phyloP scores from a whole-genome alignment of 257 asterid genomes.

The Handroanthus guayacan region DNA sequence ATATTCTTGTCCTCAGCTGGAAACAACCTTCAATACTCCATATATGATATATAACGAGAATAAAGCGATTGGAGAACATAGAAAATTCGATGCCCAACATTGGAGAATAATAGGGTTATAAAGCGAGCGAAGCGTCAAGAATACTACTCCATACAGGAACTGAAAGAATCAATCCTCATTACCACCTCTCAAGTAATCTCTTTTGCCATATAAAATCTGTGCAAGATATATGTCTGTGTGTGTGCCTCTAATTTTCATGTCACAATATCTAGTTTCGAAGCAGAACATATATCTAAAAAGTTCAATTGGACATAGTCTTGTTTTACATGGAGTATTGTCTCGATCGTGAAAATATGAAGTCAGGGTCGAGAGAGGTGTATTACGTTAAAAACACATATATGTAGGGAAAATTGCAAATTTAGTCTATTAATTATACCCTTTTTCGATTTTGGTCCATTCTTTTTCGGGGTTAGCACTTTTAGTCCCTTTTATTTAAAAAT shows the following conservation, averaged over 20 bases:
- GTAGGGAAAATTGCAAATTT: too few species aligned
- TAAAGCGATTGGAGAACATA: too few species aligned
- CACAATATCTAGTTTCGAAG: background rate
- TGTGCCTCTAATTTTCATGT: background rate
- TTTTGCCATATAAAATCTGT: conserved; percentile 17
- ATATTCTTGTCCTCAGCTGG: too few species aligned
- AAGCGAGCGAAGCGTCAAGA: conserved; percentile 27
- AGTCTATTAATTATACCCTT: background rate
- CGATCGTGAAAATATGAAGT: background rate
- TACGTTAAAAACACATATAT: background rate
- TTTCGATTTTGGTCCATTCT: too few species aligned
- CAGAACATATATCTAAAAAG: background rate
- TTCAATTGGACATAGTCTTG: background rate
- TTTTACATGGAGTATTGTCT: background rate
- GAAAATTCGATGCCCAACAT: conserved; percentile 14
- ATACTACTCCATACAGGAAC: background rate
- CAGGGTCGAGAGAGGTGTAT: background rate
- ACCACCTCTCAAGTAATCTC: conserved; percentile 30
- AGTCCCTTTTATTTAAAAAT: too few species aligned
- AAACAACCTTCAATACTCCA: too few species aligned
- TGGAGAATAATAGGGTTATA: conserved; percentile 29
- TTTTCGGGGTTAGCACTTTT: background rate
- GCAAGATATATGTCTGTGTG: background rate
- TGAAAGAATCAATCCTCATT: conserved; percentile 36
- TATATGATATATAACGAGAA: too few species aligned